Base-by-base conservation (phyloP, 768 basidiomycete species). In the Imleria badia region DNA sequence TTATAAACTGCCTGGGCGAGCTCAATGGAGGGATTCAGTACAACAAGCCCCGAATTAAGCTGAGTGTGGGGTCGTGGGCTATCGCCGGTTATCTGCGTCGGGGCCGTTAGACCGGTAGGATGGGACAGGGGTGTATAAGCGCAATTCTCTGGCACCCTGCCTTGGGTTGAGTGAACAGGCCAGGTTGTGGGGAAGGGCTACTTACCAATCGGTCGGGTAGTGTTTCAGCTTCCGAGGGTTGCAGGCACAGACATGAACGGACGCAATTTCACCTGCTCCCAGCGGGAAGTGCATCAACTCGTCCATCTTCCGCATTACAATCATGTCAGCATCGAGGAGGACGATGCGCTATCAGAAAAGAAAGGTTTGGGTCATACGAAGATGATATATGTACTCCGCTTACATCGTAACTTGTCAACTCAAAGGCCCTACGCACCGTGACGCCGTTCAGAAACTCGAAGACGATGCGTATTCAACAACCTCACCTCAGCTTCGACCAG, bases 91-190 rank as follows among this genome's bases (percentile, higher is more conserved):
- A 78, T 76, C 46, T 58, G 54, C 12, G 75, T 73, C 6, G 80
- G 83, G 20, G 79, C 73, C 35, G 74, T 75, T 31, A 76, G 59
- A 29, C 82, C 80, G 9, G 75, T 73, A 5, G 81, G 78, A 51
- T 77, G 74, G 20, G 62, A 58, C 48, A 80, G 68, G 8, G 77
- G 71, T 6, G 88, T 86, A 69, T 93, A 86, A 20, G 89, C 84
- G 71, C 96, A 99, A 65, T 98, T 98, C 55, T 75, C 84, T n/a
- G 96, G 94, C 36, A 84, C 78, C 96, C 96, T 98, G 57, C 2
- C 60, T 15, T 47, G 40, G 39, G 40, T 41, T 51, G 40, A 57
- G 56, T 31, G 35, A 43, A 30, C 15, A 39, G 51, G 40, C 5
- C 8, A 19, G 40, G 22, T 5, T 26, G 4, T 30, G n/a, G 30